Percentiles rank a stretch among this genome's conserved stretches.
phyloP scores from a whole-genome alignment of 164 flowering plant genomes.

The Piper longum region DNA sequence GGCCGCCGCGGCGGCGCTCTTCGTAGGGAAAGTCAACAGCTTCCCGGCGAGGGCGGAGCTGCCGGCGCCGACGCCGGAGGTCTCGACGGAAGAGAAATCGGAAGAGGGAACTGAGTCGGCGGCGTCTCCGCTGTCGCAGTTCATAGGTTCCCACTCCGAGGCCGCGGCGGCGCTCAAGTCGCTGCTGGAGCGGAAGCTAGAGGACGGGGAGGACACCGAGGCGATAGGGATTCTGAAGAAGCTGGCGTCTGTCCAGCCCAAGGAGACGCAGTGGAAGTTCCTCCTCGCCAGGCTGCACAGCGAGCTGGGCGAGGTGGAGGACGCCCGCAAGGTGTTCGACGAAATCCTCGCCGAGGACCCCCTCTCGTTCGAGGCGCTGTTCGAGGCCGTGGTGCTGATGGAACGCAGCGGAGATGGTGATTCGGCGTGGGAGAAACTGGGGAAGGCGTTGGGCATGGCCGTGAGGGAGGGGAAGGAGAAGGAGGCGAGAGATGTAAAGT shows the following conservation, averaged over 20 bases:
- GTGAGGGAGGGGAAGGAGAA: constrained; percentile 30
- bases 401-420: constrained; percentile 59
- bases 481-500: constrained; percentile 55
- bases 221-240: constrained; percentile 34
- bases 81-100: constrained; percentile 5
- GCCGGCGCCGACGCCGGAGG: constrained; percentile 14
- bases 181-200: constrained; percentile 46
- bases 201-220: constrained; percentile 53
- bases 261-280: constrained; percentile 49
- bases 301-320: constrained; percentile 40
- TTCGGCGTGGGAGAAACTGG: constrained; percentile 36
- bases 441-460: constrained; percentile 42
- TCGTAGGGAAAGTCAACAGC: constrained; percentile 14
- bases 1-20: constrained; percentile 21
- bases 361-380: constrained; percentile 56
- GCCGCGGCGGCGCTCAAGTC: constrained; percentile 37
- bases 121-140: constrained; percentile 29
- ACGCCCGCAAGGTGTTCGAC: constrained; percentile 51
- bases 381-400: constrained; percentile 68
- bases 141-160: constrained; percentile 36
- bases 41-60: constrained; percentile 34
- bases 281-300: constrained; percentile 41
- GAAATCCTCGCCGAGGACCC: constrained; percentile 54
- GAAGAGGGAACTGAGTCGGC: constrained; percentile 8
- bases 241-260: constrained; percentile 43